Evolutionary conservation across 805 yeast genomes (phyloP).

Genomic region (Cyberlindnera nakhonratchasimensis): DNA sequence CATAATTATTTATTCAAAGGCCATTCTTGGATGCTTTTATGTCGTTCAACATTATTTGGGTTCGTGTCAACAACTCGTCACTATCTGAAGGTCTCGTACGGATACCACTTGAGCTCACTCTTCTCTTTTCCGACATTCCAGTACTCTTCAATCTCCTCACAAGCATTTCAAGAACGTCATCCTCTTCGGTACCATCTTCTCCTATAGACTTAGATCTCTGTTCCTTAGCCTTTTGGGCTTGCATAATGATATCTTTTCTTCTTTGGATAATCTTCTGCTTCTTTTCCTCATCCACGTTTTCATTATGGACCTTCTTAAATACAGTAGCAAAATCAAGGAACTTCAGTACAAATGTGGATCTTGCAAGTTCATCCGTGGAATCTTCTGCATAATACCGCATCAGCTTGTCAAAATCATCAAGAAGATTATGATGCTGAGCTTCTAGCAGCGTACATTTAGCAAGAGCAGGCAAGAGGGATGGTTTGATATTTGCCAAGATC

Average conservation of each 20-base stretch:
- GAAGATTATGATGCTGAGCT: slow-evolving; percentile 58
- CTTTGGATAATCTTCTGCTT: slow-evolving; percentile 74
- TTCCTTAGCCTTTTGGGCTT: slow-evolving; percentile 25
- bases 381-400: slow-evolving; percentile 94
- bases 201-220: slow-evolving; percentile 20
- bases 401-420: slow-evolving; percentile 61
- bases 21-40: slow-evolving; percentile 16
- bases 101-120: slow-evolving; percentile 18
- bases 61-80: slow-evolving; percentile 23
- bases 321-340: slow-evolving; percentile 77
- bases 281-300: slow-evolving; percentile 78
- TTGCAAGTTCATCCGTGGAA: slow-evolving; percentile 60
- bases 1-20: not conserved
- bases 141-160: slow-evolving; percentile 82
- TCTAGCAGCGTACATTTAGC: slow-evolving; percentile 62
- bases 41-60: slow-evolving; percentile 28
- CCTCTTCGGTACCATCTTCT: slow-evolving; percentile 13
- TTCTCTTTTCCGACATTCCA: slow-evolving; percentile 44
- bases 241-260: slow-evolving; percentile 53
- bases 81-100: slow-evolving; percentile 10
- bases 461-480: slow-evolving; percentile 72
- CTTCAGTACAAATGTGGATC: slow-evolving; percentile 69
- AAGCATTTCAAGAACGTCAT: slow-evolving; percentile 71
- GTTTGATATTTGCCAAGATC: slow-evolving; percentile 55
- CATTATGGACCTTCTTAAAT: slow-evolving; percentile 74